These are phyloP conservation scores for Raddia guianensis DNA, from an alignment of 176 grass and related monocot species.

Conservation along the genomic window DNA sequence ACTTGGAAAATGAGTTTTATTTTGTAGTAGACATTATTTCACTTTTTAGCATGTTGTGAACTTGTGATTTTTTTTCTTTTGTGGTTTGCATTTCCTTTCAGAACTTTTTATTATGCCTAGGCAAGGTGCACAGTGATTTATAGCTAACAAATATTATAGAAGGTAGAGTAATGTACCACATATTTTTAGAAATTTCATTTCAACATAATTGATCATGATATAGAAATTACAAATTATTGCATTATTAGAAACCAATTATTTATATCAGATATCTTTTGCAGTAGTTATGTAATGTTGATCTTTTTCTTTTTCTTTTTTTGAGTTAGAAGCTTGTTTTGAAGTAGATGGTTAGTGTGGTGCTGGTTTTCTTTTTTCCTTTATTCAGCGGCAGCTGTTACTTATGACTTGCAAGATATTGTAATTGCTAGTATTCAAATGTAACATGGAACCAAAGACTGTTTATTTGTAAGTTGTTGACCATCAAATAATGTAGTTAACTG, in stretches of 20 bases:
- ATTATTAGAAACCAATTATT: neutral
- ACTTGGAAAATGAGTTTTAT: neutral
- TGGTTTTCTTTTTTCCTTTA: neutral
- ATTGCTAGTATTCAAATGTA: neutral
- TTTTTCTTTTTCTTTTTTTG: too few species aligned
- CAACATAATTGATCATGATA: neutral
- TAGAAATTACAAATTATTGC: neutral
- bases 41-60: neutral
- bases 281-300: neutral
- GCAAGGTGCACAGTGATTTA: neutral
- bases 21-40: neutral
- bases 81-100: neutral
- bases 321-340: neutral
- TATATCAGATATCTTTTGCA: neutral
- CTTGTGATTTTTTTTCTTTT: neutral
- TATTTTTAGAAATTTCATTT: neutral
- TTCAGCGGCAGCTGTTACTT: neutral
- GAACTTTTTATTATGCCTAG: neutral
- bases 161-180: neutral
- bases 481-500: neutral
- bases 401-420: neutral
- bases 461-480: neutral
- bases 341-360: neutral
- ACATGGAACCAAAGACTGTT: neutral
- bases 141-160: neutral